Evolutionary conservation across 75 land plant genomes (phyloP).

Genomic region (Gnetum montanum): DNA sequence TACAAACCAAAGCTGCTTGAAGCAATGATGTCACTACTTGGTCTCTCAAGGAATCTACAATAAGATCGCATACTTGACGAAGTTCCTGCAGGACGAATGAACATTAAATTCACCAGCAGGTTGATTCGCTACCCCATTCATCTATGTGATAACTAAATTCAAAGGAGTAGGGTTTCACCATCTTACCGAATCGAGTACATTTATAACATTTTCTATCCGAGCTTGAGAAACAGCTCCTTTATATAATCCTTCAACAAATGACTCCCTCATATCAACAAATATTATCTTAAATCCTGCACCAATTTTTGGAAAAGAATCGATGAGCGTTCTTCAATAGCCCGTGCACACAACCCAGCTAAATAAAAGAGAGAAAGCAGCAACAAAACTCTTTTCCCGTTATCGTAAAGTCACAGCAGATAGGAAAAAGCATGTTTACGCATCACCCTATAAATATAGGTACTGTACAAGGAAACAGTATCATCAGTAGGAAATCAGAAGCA

Average conservation of each 20-base stretch:
- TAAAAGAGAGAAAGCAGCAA: background rate
- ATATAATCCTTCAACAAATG: slow-evolving; percentile 38
- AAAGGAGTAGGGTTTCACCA: background rate
- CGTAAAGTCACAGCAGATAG: no score
- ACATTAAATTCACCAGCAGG: background rate
- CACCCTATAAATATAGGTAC: no score
- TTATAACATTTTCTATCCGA: slow-evolving; percentile 42
- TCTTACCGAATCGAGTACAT: slow-evolving; percentile 53
- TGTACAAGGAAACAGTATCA: no score
- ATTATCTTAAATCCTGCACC: slow-evolving; percentile 45
- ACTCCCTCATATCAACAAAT: slow-evolving; percentile 57
- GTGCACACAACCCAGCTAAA: background rate
- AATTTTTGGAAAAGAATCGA: background rate
- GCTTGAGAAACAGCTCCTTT: slow-evolving; percentile 38
- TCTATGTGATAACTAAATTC: background rate
- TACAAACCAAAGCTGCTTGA: slow-evolving; percentile 43
- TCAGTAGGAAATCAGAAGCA: no score
- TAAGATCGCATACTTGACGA: slow-evolving; percentile 37
- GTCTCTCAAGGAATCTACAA: slow-evolving; percentile 47
- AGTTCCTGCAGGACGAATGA: slow-evolving; percentile 30
- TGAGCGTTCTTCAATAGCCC: background rate
- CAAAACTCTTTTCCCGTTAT: no score
- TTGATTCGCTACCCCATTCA: background rate
- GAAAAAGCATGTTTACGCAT: no score
- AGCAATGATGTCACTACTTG: slow-evolving; percentile 42